Evolutionary conservation across 2,329 filamentous ascomycete genomes (phyloP).

Genomic region (Chaetomium strumarium): DNA sequence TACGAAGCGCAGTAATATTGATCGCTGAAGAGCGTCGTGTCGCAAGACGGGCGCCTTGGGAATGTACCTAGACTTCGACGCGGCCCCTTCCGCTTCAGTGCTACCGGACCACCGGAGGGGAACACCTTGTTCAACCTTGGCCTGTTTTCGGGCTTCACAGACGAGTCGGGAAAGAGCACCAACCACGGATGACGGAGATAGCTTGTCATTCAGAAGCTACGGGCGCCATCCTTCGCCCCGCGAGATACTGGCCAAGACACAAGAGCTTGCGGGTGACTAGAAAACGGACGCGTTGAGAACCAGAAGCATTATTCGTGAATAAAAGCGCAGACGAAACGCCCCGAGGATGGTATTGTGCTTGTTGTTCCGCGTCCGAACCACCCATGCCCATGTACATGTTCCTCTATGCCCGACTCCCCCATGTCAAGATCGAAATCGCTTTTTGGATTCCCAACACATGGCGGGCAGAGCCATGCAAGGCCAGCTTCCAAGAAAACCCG

Average conservation of each 20-base stretch:
- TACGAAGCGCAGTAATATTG: too few species aligned
- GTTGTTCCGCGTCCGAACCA: slow-evolving; percentile 26
- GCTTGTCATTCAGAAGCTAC: slow-evolving; percentile 12
- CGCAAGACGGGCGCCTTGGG: too few species aligned
- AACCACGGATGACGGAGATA: not conserved
- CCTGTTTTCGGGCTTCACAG: not conserved
- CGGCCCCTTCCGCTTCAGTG: not conserved
- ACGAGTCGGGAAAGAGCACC: not conserved
- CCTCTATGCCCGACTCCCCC: slow-evolving; percentile 24
- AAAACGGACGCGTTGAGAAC: slow-evolving; percentile 14
- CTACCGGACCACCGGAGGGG: not conserved
- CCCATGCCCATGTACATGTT: slow-evolving; percentile 28
- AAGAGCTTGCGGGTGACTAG: not conserved
- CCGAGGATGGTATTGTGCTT: slow-evolving; percentile 28
- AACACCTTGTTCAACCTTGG: not conserved
- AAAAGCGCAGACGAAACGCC: slow-evolving; percentile 27
- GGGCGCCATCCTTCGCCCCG: not conserved
- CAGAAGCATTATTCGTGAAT: slow-evolving; percentile 24
- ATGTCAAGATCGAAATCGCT: slow-evolving; percentile 25
- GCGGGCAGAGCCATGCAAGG: slow-evolving; percentile 22
- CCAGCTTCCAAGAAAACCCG: slow-evolving; percentile 22
- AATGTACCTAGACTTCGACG: not conserved
- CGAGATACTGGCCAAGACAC: slow-evolving; percentile 5
- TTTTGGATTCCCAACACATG: slow-evolving; percentile 21
- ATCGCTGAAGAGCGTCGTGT: too few species aligned